phyloP scores from a whole-genome alignment of 78 protist species.

The Protostelium mycophagum region DNA sequence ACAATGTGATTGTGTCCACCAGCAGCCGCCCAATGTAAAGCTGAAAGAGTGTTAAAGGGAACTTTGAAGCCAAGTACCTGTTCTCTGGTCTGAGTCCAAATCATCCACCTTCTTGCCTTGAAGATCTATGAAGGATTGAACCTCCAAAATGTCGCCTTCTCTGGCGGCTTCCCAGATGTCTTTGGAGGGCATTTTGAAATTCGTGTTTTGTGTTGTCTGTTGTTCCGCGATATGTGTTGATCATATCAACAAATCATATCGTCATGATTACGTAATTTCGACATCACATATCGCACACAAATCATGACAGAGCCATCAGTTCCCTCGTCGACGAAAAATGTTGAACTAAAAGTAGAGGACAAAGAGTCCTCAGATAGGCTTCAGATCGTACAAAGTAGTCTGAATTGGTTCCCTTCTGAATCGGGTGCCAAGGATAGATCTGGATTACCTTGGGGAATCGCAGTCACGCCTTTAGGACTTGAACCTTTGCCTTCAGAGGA shows the following conservation, averaged over 20 bases:
- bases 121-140: neutral
- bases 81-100: neutral
- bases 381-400: neutral
- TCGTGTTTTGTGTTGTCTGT: neutral
- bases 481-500: neutral
- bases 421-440: neutral
- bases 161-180: slow-evolving; percentile 2
- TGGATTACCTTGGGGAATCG: neutral
- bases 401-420: neutral
- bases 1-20: neutral
- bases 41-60: neutral
- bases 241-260: neutral
- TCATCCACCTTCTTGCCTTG: neutral
- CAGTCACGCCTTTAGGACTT: neutral
- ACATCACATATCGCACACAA: no score
- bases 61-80: neutral
- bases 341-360: no score
- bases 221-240: neutral
- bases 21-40: slow-evolving; percentile 3
- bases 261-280: neutral
- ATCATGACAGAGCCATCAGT: no score
- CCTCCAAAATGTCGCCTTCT: neutral
- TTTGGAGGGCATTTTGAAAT: neutral
- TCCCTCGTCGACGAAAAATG: no score
- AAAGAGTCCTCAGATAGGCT: neutral